Evolutionary conservation across 495 filamentous ascomycete species (phyloP).

Genomic region (Trichoderma asperelloides): DNA sequence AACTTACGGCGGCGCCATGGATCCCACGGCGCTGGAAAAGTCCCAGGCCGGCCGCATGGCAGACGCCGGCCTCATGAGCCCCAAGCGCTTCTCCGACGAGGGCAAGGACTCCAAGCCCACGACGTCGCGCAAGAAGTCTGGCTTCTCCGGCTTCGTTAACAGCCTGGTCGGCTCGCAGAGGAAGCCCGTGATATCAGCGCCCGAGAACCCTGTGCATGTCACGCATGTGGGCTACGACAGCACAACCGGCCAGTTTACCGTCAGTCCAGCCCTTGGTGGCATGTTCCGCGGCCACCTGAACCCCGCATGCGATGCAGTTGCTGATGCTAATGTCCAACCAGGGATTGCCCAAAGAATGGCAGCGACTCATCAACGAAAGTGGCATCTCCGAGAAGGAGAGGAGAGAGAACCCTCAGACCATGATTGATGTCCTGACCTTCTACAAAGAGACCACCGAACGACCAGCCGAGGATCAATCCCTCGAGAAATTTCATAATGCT

Average conservation of each 20-base stretch:
- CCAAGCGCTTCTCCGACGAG: slow-evolving; percentile 85
- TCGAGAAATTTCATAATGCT: slow-evolving; percentile 92
- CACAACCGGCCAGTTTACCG: slow-evolving; percentile 92
- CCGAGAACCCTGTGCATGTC: slow-evolving; percentile 94
- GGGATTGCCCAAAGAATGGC: slow-evolving; percentile 97
- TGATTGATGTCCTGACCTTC: slow-evolving; percentile 90
- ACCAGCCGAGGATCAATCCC: slow-evolving; percentile 72
- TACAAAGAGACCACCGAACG: slow-evolving; percentile 87
- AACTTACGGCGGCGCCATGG: slow-evolving; percentile 62
- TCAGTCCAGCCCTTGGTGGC: slow-evolving; percentile 36
- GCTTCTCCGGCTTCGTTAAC: slow-evolving; percentile 91
- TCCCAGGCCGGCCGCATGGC: slow-evolving; percentile 36
- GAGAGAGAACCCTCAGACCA: slow-evolving; percentile 87
- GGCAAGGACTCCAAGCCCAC: slow-evolving; percentile 48
- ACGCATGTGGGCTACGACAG: slow-evolving; percentile 98
- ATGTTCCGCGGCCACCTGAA: not conserved
- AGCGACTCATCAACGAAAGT: slow-evolving; percentile 86
- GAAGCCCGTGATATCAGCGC: slow-evolving; percentile 85
- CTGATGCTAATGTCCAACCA: slow-evolving; percentile 30
- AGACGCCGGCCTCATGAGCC: slow-evolving; percentile 50
- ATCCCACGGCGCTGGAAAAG: slow-evolving; percentile 40
- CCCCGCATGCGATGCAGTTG: slow-evolving; percentile 8
- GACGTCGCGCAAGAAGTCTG: slow-evolving; percentile 75
- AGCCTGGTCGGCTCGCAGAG: slow-evolving; percentile 85
- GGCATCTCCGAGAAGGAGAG: slow-evolving; percentile 95